Evolutionary conservation across 2,329 filamentous ascomycete species (phyloP).

Genomic region (Cordyceps fumosorosea): DNA sequence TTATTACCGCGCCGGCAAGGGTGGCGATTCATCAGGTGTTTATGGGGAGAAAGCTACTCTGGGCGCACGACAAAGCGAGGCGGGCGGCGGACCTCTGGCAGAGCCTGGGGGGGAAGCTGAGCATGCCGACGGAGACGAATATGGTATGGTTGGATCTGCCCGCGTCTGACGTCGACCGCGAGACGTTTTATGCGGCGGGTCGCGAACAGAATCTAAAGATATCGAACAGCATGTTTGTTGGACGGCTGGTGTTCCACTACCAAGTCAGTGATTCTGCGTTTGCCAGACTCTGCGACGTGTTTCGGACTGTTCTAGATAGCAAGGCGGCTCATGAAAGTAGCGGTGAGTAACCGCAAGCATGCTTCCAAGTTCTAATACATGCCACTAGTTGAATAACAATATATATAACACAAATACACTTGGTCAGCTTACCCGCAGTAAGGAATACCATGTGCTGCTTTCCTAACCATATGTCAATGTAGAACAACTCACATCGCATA

Average conservation of each 20-base stretch:
- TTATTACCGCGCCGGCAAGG: constrained; percentile 61
- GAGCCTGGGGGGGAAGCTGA: not conserved
- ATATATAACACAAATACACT: too few relatives aligned
- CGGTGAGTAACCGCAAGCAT: not conserved
- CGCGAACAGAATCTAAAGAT: not conserved
- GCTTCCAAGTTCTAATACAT: not conserved
- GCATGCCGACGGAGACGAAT: not conserved
- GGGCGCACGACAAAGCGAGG: not conserved
- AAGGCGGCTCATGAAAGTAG: not conserved
- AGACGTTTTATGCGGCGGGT: not conserved
- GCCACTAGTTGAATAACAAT: not conserved
- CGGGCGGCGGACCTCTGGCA: not conserved
- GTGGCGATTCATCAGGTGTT: constrained; percentile 44
- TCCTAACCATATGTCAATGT: too few relatives aligned
- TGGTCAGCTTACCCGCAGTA: too few relatives aligned
- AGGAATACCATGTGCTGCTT: too few relatives aligned
- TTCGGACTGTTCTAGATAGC: not conserved
- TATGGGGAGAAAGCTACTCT: not conserved
- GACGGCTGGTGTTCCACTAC: constrained; percentile 4
- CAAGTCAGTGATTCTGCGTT: constrained; percentile 1
- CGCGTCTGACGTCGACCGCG: not conserved
- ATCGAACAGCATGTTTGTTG: not conserved
- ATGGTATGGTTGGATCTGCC: constrained; percentile 5
- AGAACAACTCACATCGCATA: too few relatives aligned
- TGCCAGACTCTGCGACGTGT: not conserved